Base-by-base conservation (phyloP, 169 alveolate species). In the Plasmodium billcollinsi region DNA sequence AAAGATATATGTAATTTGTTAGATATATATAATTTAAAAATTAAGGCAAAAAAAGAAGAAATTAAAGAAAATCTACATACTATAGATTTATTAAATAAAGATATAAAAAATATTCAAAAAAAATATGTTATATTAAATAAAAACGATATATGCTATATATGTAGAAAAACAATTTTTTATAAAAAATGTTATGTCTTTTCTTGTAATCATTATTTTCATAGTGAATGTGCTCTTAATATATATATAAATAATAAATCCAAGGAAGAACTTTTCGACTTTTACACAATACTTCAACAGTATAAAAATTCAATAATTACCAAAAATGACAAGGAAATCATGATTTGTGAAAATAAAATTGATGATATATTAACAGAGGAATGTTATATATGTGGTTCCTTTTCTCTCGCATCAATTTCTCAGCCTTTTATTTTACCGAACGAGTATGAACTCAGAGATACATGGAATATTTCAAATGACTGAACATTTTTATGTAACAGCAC, bases 291-390 rank as follows among this genome's bases (percentile, higher is more conserved):
- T 33, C 59, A 71, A 61, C 58, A 86, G 21, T 86, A 86, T 67
- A 86, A 86, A 70, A 86, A 73, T 72, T 80, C 92, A 18, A 29
- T 86, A 15, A 26, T 73, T 45, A 70, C 50, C 66, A 58, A 50
- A 65, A 71, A 86, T 45, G 92, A 86, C 15, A 71, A 86, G 39
- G 92, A 86, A 24, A 59, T 62, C 0, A 50, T 86, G 39, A 24
- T 52, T 12, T 86, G 73, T 66, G 92, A 86, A 74, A 73, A 66
- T 9, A 86, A 86, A 65, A 86, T 86, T 50, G 88, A 86, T 86
- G 92, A 86, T n/a, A 86, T 86, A 29, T 21, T 86, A 20, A 86
- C 92, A 15, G 92, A 86, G 47, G 92, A 86, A 56, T 86, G 92
- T 26, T 86, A 52, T 56, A 73, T 86, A 50, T 86, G 92, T 71